Evolutionary conservation across 805 yeast genomes (phyloP), one percentile per base, ranked within the genome.

Genomic region (Cyberlindnera japonica): DNA sequence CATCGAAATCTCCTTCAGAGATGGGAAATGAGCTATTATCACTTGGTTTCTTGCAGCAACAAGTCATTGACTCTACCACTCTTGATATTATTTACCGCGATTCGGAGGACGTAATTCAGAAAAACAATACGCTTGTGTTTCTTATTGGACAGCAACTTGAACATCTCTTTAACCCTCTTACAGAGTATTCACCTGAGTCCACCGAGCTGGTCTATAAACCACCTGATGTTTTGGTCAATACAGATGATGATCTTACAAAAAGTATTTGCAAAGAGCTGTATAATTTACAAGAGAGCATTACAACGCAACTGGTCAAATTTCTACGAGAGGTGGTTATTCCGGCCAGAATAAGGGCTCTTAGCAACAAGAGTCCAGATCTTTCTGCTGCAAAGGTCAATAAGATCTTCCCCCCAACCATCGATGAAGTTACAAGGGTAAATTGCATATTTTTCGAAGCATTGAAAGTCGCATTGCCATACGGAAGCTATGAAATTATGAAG

Each of bases 381-480:
- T 79, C 86, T 1, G 79, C 84, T 3, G 61, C 81, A 2, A 77
- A 79, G 49, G 69, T 90, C 24, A 90, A 91, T 59, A 71, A 79
- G 35, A 71, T 88, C 1, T 89, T 91, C 55, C 97, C 98, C 3
- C 97, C 97, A 1, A 91, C 98, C 0, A 83, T 91, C 15, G 97
- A 91, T 62, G 98, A 91, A 64, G 81, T 91, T 14, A 85, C 95
- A 10, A 72, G 97, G 54, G 81, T 91, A 28, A 90, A 90, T 57
- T 86, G 95, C 56, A 79, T 91, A 5, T 77, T 87, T 43, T 74
- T 84, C 46, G 95, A 84, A 50, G 77, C 93, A 17, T 63, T 91
- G 40, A 75, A 77, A 43, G 61, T 73, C 13, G 91, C 97, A 0
- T 54, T 67, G 2, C 77, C 81, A 0, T 77, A 61, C 55, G 96